Evolutionary conservation across 352 stramenopile species (phyloP), one percentile per base, ranked within the genome.

Genomic region (Peronospora farinosa): DNA sequence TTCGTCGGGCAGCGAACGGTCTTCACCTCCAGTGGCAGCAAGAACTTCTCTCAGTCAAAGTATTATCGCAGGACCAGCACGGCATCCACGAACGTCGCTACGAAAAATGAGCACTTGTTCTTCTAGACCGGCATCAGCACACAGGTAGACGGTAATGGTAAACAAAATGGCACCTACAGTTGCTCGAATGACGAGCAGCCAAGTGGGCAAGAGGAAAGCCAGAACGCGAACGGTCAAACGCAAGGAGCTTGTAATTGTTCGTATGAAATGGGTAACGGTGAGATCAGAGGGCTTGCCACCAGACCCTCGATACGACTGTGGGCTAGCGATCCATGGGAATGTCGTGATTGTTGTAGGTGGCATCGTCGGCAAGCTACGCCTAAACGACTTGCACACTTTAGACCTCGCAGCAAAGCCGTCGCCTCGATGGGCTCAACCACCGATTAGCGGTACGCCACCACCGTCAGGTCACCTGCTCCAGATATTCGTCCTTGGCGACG

Each of bases 261-360:
- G 44, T n/a, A 54, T 77, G 47, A 36, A 53, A n/a, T 79, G 73
- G 69, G 46, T 58, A 41, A 57, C 47, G 5, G 45, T 84, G 19
- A 46, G 58, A 37, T 53, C 44, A 15, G 35, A 60, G 11, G 70
- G 70, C 17, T 39, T 51, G 13, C 40, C 54, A 4, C 73, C 72
- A 1, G 57, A 67, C 8, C 51, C 67, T 40, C 73, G 73, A 11
- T 84, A 84, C 38, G 73, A 84, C 52, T 81, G 60, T 31, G 73
- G 73, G n/a, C 57, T 78, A 21, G 51, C 73, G 5, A 61, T 78
- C 15, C 70, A 71, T 47, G 60, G 46, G 12, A 64, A 47, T 25
- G 49, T 49, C 19, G 57, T 84, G 40, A 68, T 84, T 51, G 70
- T 84, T n/a, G 73, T 84, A 21, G 73, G 73, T 32, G 73, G 73